A percentile compares a stretch with the other conserved stretches of the same genome.
Evolutionary conservation across 169 alveolate species (phyloP).

Genomic region (Cryptosporidium parvum): DNA sequence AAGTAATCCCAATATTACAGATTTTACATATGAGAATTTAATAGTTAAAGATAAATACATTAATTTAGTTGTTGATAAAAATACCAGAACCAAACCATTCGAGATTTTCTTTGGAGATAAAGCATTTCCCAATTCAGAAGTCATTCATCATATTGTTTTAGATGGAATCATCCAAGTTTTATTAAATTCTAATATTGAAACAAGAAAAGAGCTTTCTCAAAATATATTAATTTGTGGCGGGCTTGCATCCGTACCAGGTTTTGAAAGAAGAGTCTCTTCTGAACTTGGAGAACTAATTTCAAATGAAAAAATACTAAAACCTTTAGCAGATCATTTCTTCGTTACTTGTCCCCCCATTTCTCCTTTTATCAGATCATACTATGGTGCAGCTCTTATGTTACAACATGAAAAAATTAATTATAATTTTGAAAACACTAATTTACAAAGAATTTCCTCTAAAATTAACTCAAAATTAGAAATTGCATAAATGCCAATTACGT

Average conservation of each 20-base stretch:
- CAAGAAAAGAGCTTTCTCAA: constrained; percentile 53
- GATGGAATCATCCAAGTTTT: constrained; percentile 48
- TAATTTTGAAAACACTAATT: not conserved
- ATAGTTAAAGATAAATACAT: not conserved
- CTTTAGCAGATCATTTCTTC: constrained; percentile 10
- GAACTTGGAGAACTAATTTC: constrained; percentile 11
- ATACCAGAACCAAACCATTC: constrained; percentile 45
- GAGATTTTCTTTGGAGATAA: constrained; percentile 57
- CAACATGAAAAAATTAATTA: not conserved
- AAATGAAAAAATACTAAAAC: constrained; percentile 1
- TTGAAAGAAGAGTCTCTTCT: constrained; percentile 35
- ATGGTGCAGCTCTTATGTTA: constrained; percentile 31
- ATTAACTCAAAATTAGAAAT: constrained; percentile 1
- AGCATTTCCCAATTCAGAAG: not conserved
- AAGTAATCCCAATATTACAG: not conserved
- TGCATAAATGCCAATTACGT: constrained; percentile 9
- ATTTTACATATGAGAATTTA: constrained; percentile 43
- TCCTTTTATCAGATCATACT: constrained; percentile 57
- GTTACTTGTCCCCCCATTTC: constrained; percentile 69
- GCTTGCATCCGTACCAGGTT: constrained; percentile 35
- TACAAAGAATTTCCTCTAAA: not conserved
- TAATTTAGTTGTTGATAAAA: constrained; percentile 16
- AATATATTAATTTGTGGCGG: constrained; percentile 67
- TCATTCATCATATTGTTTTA: constrained; percentile 23
- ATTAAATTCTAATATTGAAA: constrained; percentile 21